Conservation (phyloP, 495 filamentous ascomycete genomes). For the Neurospora sp. region DNA sequence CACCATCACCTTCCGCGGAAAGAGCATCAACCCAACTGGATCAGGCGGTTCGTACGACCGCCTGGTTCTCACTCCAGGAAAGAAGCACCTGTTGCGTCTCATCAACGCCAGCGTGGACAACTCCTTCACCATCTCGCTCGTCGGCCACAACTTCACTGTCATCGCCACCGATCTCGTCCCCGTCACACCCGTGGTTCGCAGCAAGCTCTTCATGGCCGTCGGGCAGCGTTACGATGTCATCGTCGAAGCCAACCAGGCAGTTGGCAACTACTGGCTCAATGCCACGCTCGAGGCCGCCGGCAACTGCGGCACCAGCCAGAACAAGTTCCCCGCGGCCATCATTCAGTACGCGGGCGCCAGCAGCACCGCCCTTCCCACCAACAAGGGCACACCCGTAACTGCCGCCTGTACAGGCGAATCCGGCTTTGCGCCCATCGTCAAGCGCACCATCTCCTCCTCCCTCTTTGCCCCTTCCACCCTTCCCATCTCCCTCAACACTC, state of each 20-base stretch:
- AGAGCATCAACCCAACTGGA: constrained; percentile 25
- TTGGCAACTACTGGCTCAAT: constrained; percentile 50
- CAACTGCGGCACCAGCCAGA: constrained; percentile 17
- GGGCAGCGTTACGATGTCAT: constrained; percentile 66
- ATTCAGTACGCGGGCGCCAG: constrained; percentile 29
- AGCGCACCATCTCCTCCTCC: constrained; percentile 7
- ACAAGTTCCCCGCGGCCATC: constrained; percentile 21
- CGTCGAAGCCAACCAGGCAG: constrained; percentile 44
- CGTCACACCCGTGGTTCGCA: constrained; percentile 33
- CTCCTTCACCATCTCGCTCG: constrained; percentile 39
- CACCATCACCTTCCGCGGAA: constrained; percentile 29
- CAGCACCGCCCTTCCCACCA: constrained; percentile 14
- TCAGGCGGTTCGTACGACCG: constrained; percentile 22
- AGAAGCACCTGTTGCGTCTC: constrained; percentile 44
- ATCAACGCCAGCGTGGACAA: constrained; percentile 47
- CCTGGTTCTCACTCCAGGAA: constrained; percentile 28
- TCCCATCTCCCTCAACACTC: constrained; percentile 5
- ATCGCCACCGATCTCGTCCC: constrained; percentile 44
- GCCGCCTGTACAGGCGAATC: constrained; percentile 16
- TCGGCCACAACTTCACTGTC: constrained; percentile 43
- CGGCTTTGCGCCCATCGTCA: constrained; percentile 15
- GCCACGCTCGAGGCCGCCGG: constrained; percentile 19
- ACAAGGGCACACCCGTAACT: constrained; percentile 7
- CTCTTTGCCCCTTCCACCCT: constrained; percentile 4
- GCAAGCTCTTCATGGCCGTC: constrained; percentile 44